Evolutionary conservation across 164 flowering plant species (phyloP).

Genomic region (Stephania yunnanensis): DNA sequence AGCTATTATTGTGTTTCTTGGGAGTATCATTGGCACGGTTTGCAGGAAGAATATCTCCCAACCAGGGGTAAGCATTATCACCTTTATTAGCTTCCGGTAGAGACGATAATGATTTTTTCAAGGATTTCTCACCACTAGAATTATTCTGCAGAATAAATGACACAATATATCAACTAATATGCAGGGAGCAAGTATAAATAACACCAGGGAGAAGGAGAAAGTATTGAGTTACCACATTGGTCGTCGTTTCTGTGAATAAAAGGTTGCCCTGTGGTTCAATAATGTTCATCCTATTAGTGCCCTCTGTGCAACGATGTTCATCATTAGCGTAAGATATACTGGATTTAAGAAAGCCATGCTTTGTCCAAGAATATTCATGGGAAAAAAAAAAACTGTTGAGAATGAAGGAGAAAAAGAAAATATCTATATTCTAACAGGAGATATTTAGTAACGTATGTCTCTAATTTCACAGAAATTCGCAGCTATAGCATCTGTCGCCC

Average conservation of each 20-base stretch:
- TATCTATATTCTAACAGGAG: too few relatives aligned
- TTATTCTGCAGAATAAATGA: slow-evolving; percentile 28
- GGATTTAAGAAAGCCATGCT: neutral
- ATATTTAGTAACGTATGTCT: too few relatives aligned
- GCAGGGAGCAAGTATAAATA: slow-evolving; percentile 1
- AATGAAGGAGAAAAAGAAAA: too few relatives aligned
- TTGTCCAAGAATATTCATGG: too few relatives aligned
- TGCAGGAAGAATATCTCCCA: slow-evolving; percentile 61
- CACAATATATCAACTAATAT: slow-evolving; percentile 7
- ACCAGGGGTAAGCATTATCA: slow-evolving; percentile 18
- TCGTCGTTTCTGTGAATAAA: slow-evolving; percentile 18
- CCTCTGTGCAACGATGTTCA: slow-evolving; percentile 6
- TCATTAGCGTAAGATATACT: neutral
- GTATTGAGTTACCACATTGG: slow-evolving; percentile 24
- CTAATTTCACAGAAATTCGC: too few relatives aligned
- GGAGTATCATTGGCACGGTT: slow-evolving; percentile 51
- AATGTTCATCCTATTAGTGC: slow-evolving; percentile 13
- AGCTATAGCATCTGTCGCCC: too few relatives aligned
- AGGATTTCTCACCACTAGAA: slow-evolving; percentile 20
- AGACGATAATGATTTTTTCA: slow-evolving; percentile 31
- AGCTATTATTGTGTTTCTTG: slow-evolving; percentile 14
- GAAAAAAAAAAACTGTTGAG: too few relatives aligned
- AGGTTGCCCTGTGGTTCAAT: slow-evolving; percentile 20
- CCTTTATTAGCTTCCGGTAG: slow-evolving; percentile 26
- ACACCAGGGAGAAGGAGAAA: neutral